Base-by-base conservation (phyloP, 1,284 basidiomycete genomes). In the Neonothopanus nambi region DNA sequence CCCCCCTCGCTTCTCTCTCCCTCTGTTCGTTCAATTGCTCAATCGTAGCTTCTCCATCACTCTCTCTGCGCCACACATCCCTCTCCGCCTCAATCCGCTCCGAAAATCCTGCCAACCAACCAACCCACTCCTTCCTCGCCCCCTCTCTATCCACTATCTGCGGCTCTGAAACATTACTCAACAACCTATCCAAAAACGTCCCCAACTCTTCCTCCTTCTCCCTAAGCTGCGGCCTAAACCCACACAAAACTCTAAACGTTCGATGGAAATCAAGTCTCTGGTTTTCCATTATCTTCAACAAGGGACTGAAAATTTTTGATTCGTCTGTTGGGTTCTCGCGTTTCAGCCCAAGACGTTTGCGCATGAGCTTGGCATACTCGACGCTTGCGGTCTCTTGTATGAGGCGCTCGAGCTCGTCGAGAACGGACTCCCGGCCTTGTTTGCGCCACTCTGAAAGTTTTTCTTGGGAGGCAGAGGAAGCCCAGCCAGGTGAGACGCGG, bases 191-290 rank as follows among this genome's bases (percentile, higher is more conserved):
- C 18, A 90, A 68, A 61, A 87, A 85, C 15, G 69, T 66, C 0
- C 61, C 56, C 12, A 65, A 44, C 9, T 55, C 55, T 15, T 56
- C 28, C 30, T 41, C 58, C 0, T 60, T 64, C 30, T 33, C 30
- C 13, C 13, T 13, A 9, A 3, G 30, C 30, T 11, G 70, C 2
- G 84, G 80, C n/a, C 71, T 72, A 78, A 95, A 94, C 39, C 70
- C 71, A 4, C 77, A 77, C 1, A 96, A 74, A 5, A 69, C 73
- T 33, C 94, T 84, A 77, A 95, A 90, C 1, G 91, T 88, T 5
- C 79, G 76, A 66, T 93, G 86, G 71, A 93, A 95, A 70, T 97
- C 95, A 17, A 95, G 76, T 46, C 74, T 74, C 61, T 93, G 82
- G 7, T 69, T 67, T 54, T 84, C 77, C 73, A 97, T 81, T 26